Conservation (phyloP, 177 flowering plant genomes). For the Telopea speciosissima region DNA sequence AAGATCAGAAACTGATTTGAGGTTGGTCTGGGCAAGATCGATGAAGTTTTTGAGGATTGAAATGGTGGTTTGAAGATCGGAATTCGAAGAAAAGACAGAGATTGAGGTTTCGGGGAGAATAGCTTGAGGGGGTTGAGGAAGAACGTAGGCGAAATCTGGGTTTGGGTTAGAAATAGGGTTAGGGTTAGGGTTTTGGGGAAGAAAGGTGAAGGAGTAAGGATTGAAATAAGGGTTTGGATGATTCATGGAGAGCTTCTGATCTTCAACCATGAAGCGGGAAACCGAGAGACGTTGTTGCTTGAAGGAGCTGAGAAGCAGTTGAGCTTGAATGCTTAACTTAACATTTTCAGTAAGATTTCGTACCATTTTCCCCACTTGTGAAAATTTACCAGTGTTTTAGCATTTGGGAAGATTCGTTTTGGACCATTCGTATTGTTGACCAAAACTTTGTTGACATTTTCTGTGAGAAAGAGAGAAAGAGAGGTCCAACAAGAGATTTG, state of each 20-base stretch:
- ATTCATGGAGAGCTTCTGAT: conserved; percentile 6
- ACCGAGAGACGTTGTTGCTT: neutral
- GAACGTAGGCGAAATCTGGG: conserved; percentile 15
- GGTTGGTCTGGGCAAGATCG: conserved; percentile 29
- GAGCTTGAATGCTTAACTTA: no score
- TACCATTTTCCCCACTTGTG: no score
- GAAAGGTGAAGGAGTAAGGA: conserved; percentile 3
- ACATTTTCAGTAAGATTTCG: no score
- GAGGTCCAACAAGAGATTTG: no score
- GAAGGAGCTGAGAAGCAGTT: no score
- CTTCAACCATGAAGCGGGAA: neutral
- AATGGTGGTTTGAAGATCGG: conserved; percentile 35
- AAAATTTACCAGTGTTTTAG: no score
- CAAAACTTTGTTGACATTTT: no score
- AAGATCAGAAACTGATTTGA: conserved; percentile 30
- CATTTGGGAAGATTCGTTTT: no score
- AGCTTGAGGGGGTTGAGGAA: conserved; percentile 13
- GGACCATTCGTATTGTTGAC: no score
- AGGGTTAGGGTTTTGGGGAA: conserved; percentile 15
- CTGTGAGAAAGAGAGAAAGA: no score
- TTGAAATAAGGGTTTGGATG: conserved; percentile 8
- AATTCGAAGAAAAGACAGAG: conserved; percentile 7
- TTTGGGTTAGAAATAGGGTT: conserved; percentile 23
- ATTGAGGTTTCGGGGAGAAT: conserved; percentile 10
- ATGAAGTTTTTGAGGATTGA: conserved; percentile 38